A percentile compares a stretch with the other conserved stretches of the same genome.
phyloP scores from a whole-genome alignment of 805 yeast genomes.

The Maudiozyma serrabonitensis region DNA sequence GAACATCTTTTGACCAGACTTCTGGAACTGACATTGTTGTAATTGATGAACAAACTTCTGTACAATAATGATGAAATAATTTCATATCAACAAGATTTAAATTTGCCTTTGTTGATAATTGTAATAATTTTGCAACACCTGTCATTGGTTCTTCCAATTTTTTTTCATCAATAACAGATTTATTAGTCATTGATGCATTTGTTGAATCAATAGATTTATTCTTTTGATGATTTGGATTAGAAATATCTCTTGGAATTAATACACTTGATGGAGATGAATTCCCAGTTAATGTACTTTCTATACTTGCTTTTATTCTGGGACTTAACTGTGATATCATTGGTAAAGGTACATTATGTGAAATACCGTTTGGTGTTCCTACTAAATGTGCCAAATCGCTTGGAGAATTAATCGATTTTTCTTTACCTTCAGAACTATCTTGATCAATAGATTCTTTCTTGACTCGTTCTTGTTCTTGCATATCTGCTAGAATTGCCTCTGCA shows the following conservation, averaged over 20 bases:
- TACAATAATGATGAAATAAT: conserved; percentile 79
- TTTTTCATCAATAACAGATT: neutral
- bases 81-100: conserved; percentile 69
- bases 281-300: conserved; percentile 1
- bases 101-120: conserved; percentile 24
- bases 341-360: conserved; percentile 2
- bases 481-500: conserved; percentile 26
- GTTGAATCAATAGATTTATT: neutral
- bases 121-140: conserved; percentile 15
- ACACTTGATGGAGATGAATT: conserved; percentile 13
- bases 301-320: conserved; percentile 3
- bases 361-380: neutral
- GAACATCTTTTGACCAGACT: conserved; percentile 84
- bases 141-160: neutral
- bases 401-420: neutral
- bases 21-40: conserved; percentile 70
- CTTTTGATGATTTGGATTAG: conserved; percentile 1
- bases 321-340: conserved; percentile 5
- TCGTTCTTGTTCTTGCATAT: conserved; percentile 20
- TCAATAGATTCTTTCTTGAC: neutral
- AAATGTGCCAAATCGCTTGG: neutral
- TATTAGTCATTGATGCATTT: neutral
- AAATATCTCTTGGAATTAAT: conserved; percentile 8
- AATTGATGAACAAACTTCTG: conserved; percentile 76
- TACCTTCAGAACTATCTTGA: neutral